Percentiles rank a stretch among this genome's conserved stretches.
Conservation (phyloP, 2,329 filamentous ascomycete genomes). For the Sordariomycetes sp. region DNA sequence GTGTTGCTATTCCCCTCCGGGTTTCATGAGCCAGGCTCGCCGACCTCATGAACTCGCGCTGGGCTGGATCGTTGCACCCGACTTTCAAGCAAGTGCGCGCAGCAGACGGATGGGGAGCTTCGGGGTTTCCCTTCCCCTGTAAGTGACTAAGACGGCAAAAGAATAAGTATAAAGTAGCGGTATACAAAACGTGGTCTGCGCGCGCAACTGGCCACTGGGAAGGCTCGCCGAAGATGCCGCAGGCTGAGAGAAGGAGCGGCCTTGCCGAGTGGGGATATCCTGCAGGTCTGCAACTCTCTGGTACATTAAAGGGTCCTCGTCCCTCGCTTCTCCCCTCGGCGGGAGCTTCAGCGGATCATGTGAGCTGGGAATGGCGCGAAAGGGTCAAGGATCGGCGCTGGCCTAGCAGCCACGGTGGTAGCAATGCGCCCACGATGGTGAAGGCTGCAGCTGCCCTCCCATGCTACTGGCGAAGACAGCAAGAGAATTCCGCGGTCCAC, state of each 20-base stretch:
- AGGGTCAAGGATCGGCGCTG: neutral
- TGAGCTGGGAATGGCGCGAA: neutral
- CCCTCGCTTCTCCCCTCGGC: neutral
- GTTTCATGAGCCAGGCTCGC: no score
- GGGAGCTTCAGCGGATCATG: neutral
- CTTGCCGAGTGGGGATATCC: neutral
- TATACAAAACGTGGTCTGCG: neutral
- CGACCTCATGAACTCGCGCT: no score
- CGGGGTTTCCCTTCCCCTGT: neutral
- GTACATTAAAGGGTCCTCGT: neutral
- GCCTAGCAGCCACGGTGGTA: neutral
- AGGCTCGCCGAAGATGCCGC: slow-evolving; percentile 5
- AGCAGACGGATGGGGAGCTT: no score
- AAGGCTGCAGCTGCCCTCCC: neutral
- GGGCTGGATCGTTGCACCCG: no score
- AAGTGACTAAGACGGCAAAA: neutral
- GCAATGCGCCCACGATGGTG: neutral
- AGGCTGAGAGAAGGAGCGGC: neutral
- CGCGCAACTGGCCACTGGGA: slow-evolving; percentile 3
- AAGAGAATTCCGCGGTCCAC: neutral
- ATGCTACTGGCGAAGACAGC: neutral
- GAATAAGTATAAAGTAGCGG: neutral
- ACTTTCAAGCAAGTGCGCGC: no score
- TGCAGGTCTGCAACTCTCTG: neutral
- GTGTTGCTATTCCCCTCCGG: neutral